Evolutionary conservation across 2,329 filamentous ascomycete genomes (phyloP), one percentile per base, ranked within the genome.

Genomic region (Fusarium proliferatum): DNA sequence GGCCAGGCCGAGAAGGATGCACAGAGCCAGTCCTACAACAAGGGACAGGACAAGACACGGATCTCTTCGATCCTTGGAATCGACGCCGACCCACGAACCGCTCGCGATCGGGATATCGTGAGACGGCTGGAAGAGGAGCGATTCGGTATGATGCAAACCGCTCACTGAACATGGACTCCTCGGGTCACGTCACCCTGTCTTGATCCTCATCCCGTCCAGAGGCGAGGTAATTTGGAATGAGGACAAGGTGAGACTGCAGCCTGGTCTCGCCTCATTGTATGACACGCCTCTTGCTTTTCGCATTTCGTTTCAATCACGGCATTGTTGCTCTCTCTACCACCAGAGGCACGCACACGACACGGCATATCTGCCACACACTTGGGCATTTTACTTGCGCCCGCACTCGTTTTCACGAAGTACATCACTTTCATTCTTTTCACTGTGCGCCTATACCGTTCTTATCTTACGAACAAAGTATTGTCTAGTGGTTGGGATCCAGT

Each of bases 31-130:
- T 80, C 80, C 46, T 71, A 75, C 42, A 80, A 80, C 64, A 83
- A 82, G 72, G 76, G 66, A 17, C 82, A 84, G 60, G 88, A 90
- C 75, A 88, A 86, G 84, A 91, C 89, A 41, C 85, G 89, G 73
- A 91, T 92, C 74, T 89, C 89, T 48, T 88, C 89, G 39, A 89
- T 92, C 64, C 82, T 91, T 30, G 89, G 88, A 43, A 89, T 89
- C 71, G 88, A 90, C 75, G 86, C 88, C 43, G 88, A 88, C 78
- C 88, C 88, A 28, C 82, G 88, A 43, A 89, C 86, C 75, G 87
- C 87, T 45, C 85, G 86, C 75, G 88, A 90, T 81, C 84, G 88
- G 75, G 88, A 90, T 79, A 82, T 89, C 78, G 86, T 89, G 64
- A 85, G 88, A 76, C 82, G 87, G 72, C 81, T 89, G 76, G 88